Evolutionary conservation across 371 early-diverging fungal species (phyloP).

Genomic region (Lichtheimia ramosa): DNA sequence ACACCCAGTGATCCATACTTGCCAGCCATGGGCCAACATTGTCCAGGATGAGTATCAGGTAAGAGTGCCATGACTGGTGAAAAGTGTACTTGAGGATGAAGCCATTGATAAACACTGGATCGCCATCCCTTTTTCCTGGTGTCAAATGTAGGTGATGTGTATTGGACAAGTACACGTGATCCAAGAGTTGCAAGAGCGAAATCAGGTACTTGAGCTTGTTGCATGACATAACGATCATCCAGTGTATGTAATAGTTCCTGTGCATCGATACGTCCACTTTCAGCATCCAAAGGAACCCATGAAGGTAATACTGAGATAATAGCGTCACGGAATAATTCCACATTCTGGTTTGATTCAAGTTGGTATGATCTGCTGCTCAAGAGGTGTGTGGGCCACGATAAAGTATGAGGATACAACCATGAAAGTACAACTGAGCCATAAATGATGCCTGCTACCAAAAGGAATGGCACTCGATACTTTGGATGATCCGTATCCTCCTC

Average conservation of each 20-base stretch:
- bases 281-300: no score
- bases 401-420: no score
- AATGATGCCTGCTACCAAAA: background rate
- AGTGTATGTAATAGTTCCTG: no score
- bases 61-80: constrained; percentile 54
- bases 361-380: no score
- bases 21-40: constrained; percentile 79
- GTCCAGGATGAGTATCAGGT: constrained; percentile 58
- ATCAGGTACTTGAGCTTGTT: constrained; percentile 37
- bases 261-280: no score
- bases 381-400: no score
- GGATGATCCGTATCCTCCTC: background rate
- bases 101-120: background rate
- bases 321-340: no score
- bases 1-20: constrained; percentile 62
- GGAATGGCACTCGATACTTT: background rate
- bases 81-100: no score
- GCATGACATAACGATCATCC: no score
- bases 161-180: constrained; percentile 54
- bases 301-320: no score
- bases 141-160: constrained; percentile 55
- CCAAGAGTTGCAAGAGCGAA: constrained; percentile 68
- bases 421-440: background rate
- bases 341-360: no score
- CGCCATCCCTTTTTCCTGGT: background rate